phyloP scores from a whole-genome alignment of 2,329 filamentous ascomycete species.

The Emergomyces africanus region DNA sequence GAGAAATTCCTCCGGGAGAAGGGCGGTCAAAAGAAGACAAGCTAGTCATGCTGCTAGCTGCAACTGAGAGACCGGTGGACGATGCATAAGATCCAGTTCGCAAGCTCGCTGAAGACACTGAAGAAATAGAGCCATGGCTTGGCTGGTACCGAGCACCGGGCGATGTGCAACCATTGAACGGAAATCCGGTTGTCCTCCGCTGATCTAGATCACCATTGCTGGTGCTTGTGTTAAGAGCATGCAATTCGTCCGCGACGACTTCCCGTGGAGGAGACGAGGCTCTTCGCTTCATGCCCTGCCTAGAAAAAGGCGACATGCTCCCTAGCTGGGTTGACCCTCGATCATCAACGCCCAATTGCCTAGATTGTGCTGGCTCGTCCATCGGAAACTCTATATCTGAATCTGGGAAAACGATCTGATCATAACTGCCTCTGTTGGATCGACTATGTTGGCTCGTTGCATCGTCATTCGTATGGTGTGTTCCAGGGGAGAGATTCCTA shows the following conservation, averaged over 20 bases:
- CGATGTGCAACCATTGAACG: conserved; percentile 42
- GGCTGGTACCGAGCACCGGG: conserved; percentile 42
- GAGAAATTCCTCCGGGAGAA: conserved; percentile 49
- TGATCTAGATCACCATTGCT: conserved; percentile 42
- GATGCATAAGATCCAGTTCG: conserved; percentile 52
- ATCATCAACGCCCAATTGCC: conserved; percentile 28
- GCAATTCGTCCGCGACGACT: conserved; percentile 25
- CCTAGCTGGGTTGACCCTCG: conserved; percentile 26
- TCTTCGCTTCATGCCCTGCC: conserved; percentile 49
- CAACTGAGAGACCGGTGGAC: conserved; percentile 44
- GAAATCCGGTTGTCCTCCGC: conserved; percentile 40
- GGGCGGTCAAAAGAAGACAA: conserved; percentile 48
- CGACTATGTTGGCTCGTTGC: conserved; percentile 36
- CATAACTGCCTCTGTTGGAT: conserved; percentile 50
- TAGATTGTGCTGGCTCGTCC: conserved; percentile 25
- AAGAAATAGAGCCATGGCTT: conserved; percentile 50
- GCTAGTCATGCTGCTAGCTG: conserved; percentile 52
- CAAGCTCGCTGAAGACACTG: conserved; percentile 49
- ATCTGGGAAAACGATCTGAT: conserved; percentile 44
- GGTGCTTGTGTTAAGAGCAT: conserved; percentile 20
- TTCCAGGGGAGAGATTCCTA: conserved; percentile 11
- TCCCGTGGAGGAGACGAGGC: conserved; percentile 52
- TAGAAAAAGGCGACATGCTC: conserved; percentile 21
- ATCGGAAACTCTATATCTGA: conserved; percentile 30
- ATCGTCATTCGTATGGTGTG: conserved; percentile 31